Evolutionary conservation across 1,139 yeast species (phyloP).

Genomic region (Diutina ranongensis): DNA sequence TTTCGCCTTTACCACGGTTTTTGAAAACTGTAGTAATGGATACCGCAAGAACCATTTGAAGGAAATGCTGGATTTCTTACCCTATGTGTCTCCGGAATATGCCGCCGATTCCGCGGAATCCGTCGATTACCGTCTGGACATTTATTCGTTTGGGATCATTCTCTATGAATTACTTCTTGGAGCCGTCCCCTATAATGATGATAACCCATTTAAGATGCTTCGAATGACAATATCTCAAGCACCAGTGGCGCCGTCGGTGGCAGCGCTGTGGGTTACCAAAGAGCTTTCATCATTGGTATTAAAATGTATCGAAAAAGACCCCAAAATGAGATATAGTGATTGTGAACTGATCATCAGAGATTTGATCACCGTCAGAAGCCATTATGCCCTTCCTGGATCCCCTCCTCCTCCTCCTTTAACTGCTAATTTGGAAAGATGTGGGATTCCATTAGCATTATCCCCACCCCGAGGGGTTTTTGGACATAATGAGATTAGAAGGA

Average conservation of each 20-base stretch:
- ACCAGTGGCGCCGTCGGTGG: conserved; percentile 30
- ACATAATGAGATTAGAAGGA: neutral
- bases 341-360: conserved; percentile 29
- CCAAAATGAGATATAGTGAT: conserved; percentile 29
- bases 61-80: conserved; percentile 27
- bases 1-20: conserved; percentile 30
- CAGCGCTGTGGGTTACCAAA: conserved; percentile 24
- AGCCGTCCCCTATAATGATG: conserved; percentile 31
- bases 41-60: conserved; percentile 20
- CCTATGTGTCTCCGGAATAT: conserved; percentile 43
- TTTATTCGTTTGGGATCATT: conserved; percentile 40
- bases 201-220: conserved; percentile 29
- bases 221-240: conserved; percentile 31
- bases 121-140: conserved; percentile 40
- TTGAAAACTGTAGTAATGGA: conserved; percentile 30
- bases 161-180: conserved; percentile 39
- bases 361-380: conserved; percentile 16
- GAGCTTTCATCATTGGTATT: conserved; percentile 29
- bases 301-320: conserved; percentile 33
- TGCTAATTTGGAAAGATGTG: conserved; percentile 11
- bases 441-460: neutral
- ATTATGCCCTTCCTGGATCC: conserved; percentile 9
- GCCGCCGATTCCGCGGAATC: conserved; percentile 29
- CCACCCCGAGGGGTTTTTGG: neutral
- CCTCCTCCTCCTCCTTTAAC: conserved; percentile 1